Base-by-base conservation (phyloP, 202 grass and related monocot species). In the Musa balbisiana region DNA sequence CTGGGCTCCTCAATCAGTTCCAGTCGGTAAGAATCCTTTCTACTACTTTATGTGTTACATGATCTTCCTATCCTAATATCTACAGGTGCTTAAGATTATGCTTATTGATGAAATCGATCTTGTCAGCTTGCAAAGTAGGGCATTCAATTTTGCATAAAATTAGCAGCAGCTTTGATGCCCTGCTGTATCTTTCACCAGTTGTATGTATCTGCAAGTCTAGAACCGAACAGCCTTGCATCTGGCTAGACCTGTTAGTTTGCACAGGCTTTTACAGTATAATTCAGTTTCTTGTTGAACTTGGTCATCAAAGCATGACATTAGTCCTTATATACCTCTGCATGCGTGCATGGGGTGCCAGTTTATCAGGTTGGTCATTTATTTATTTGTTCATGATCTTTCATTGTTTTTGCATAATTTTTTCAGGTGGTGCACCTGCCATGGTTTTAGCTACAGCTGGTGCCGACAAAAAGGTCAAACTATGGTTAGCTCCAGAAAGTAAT, bases 401-500 rank as follows among this genome's bases (percentile, higher is more conserved):
- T 43, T 70, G 21, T 25, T 52, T 20, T 63, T 13, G 71, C 26
- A 20, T 14, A 50, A 64, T 3, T 76, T 72, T 56, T 76, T 67
- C 75, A 92, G 95, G 87, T 77, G 89, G 91, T 12, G 70, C 53
- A 68, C 77, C 73, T 49, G 73, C 73, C 0, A 85, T 84, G 62
- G 64, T 95, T 53, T 80, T 99, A 25, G 91, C 82, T 33, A 92
- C 76, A n/a, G 77, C 85, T 65, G 82, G 95, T 19, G 73, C 78
- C 16, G 91, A 99, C 78, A 99, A 93, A 77, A 99, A 90, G 79
- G 95, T 92, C 67, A 99, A 99, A 76, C 87, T 99, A 55, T 99
- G 95, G 95, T 71, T 85, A 74, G 95, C 87, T 51, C 89, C 91
- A 11, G 62, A 87, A 19, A 69, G 29, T 74, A 53, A 67, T 78